Base-by-base conservation (phyloP, 2,329 filamentous ascomycete species). In the Aspergillus flavus region DNA sequence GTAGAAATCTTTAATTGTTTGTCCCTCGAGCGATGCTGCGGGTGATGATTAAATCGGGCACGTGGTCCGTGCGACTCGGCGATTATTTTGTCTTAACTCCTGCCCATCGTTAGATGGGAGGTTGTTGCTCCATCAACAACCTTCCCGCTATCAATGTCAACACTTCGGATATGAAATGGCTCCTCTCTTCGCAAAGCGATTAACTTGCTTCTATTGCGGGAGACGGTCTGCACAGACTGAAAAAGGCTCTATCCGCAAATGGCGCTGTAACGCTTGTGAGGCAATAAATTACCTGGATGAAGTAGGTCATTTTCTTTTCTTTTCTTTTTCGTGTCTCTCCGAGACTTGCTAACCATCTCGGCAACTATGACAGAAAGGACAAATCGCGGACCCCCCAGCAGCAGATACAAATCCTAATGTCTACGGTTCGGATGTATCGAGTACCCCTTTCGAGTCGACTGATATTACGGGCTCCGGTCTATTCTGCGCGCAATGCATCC, bases 241-340 rank as follows among this genome's bases (percentile, higher is more conserved):
- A 71, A 85, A 87, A 70, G 85, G 86, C 34, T 73, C 75, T 58
- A 82, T 87, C 61, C 84, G 83, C 75, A 85, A 88, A 72, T 97
- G 94, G 79, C 82, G 88, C 53, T 97, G 93, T 78, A 80, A 85
- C 23, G 82, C 86, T 65, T 99, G 95, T 82, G 91, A 95, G 71
- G 91, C 94, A 21, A 88, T 90, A 63, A 99, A 98, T 78, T 91
- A 92, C 80, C 83, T 97, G 36, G 95, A 99, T 75, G 85, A 94
- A 82, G 93, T 95, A 80, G 64, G 82, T 75, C 54, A 59, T 34
- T 36, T 46, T 59, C 30, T 57, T 34, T n/a, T 62, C 23, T 26
- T 50, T 36, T 34, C 36, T 23, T 26, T 52, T 36, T 34, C 39
- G 62, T 55, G 50, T 36, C 9, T 39, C n/a, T 14, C 26, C 59